Base-by-base conservation (phyloP, 139 green algal species). In the Raphidocelis subcapitata region DNA sequence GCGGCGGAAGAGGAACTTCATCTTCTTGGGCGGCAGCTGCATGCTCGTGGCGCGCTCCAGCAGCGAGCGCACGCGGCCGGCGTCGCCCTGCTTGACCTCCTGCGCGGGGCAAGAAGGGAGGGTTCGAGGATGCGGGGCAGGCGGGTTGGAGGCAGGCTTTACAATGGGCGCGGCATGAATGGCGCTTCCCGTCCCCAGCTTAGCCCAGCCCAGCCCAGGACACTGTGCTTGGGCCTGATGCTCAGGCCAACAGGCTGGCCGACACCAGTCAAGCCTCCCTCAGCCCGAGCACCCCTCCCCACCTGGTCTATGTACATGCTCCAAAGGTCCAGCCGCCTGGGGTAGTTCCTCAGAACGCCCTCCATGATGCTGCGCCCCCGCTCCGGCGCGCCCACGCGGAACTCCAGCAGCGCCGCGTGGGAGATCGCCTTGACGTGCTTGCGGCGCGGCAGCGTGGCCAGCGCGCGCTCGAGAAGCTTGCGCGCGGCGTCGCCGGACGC, bases 251-350 rank as follows among this genome's bases (percentile, higher is more conserved):
- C n/a, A n/a, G n/a, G n/a, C n/a, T n/a, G n/a, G n/a, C n/a, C n/a
- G n/a, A n/a, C n/a, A n/a, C n/a, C n/a, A n/a, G n/a, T n/a, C n/a
- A n/a, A n/a, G n/a, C n/a, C n/a, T n/a, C n/a, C n/a, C n/a, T n/a
- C n/a, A n/a, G n/a, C n/a, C 41, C 41, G 8, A 8, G 41, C 8
- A 8, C 41, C 8, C 41, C 41, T 12, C 0, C 63, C 41, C 66
- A 83, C 92, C 86, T 99, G 94, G 75, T 99, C 95, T 1, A 98
- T 73, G 83, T 98, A 99, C 1, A 97, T 79, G 75, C 84, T 94
- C 95, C 95, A 98, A 28, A 99, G 74, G 81, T 99, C 95, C n/a
- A 93, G 77, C 21, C 95, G 86, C 75, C 93, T 92, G 46, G 95
- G 95, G 85, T 97, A 94, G 82, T 93, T 96, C 15, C 85, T 80